Percentiles rank a stretch among this genome's conserved stretches.
Conservation (phyloP, 2,329 filamentous ascomycete species). For the Dactylonectria macrodidyma region DNA sequence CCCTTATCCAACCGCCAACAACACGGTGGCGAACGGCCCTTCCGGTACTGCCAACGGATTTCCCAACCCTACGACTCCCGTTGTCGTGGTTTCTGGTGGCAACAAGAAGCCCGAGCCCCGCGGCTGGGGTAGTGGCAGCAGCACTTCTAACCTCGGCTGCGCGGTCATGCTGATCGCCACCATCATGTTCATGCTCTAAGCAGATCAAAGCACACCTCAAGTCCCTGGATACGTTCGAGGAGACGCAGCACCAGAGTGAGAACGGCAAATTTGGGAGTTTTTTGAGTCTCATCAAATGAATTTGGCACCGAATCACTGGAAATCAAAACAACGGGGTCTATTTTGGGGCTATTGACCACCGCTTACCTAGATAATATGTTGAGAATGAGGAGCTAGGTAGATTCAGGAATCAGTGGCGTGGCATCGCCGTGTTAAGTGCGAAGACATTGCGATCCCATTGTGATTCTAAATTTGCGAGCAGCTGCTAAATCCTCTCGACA, state of each 20-base stretch:
- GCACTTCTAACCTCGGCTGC: slow-evolving; percentile 53
- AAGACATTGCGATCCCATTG: neutral
- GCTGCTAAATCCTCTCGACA: neutral
- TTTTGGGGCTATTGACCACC: slow-evolving; percentile 41
- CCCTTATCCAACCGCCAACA: slow-evolving; percentile 51
- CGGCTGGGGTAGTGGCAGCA: slow-evolving; percentile 48
- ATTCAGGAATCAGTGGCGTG: slow-evolving; percentile 16
- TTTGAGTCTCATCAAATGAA: slow-evolving; percentile 39
- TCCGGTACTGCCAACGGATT: slow-evolving; percentile 46
- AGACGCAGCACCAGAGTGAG: neutral
- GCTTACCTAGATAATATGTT: slow-evolving; percentile 45
- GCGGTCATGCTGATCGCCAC: slow-evolving; percentile 55
- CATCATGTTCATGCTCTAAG: slow-evolving; percentile 54
- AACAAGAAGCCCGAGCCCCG: slow-evolving; percentile 52
- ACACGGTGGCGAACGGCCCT: slow-evolving; percentile 41
- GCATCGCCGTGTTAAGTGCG: neutral
- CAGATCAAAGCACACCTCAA: neutral
- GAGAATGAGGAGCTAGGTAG: slow-evolving; percentile 29
- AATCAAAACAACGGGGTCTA: slow-evolving; percentile 35
- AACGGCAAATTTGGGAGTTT: slow-evolving; percentile 5
- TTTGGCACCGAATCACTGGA: slow-evolving; percentile 46
- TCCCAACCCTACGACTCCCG: slow-evolving; percentile 43
- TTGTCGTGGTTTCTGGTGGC: slow-evolving; percentile 52
- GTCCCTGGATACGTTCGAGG: neutral
- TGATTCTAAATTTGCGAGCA: neutral